A percentile compares a stretch with the other conserved stretches of the same genome.
Evolutionary conservation across 495 filamentous ascomycete genomes (phyloP).

Genomic region (Penicillium cataractarum): DNA sequence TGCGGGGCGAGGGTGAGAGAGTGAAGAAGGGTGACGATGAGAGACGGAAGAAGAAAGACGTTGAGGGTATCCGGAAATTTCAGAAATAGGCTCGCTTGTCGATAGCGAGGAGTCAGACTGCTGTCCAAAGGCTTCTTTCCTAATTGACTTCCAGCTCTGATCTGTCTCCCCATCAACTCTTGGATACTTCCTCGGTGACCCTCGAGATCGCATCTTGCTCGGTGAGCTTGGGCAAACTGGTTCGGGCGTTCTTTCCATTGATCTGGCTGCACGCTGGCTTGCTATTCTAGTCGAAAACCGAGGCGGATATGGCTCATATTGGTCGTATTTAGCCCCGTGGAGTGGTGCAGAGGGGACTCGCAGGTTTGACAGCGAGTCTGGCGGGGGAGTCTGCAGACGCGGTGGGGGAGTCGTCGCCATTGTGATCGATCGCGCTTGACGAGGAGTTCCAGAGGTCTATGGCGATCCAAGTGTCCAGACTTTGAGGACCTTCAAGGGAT

Average conservation of each 20-base stretch:
- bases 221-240: slow-evolving; percentile 33
- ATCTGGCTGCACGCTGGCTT: slow-evolving; percentile 37
- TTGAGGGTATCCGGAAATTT: slow-evolving; percentile 3
- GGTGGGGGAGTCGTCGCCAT: slow-evolving; percentile 73
- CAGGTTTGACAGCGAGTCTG: slow-evolving; percentile 50
- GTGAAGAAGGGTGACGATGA: slow-evolving; percentile 3
- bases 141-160: background rate
- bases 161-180: slow-evolving; percentile 10
- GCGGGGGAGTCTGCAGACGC: slow-evolving; percentile 65
- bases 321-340: slow-evolving; percentile 68
- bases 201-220: slow-evolving; percentile 19
- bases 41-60: slow-evolving; percentile 1
- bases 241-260: slow-evolving; percentile 43
- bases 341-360: slow-evolving; percentile 74
- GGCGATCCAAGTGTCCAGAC: background rate
- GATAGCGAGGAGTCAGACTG: background rate
- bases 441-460: background rate
- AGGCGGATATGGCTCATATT: slow-evolving; percentile 67
- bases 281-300: slow-evolving; percentile 54
- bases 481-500: background rate
- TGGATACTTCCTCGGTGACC: slow-evolving; percentile 24
- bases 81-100: background rate
- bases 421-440: slow-evolving; percentile 14
- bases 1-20: slow-evolving; percentile 27
- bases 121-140: background rate